These are phyloP conservation scores for Wickerhamiella hasegawae DNA, from an alignment of 805 yeast genomes.

Conservation along the genomic window DNA sequence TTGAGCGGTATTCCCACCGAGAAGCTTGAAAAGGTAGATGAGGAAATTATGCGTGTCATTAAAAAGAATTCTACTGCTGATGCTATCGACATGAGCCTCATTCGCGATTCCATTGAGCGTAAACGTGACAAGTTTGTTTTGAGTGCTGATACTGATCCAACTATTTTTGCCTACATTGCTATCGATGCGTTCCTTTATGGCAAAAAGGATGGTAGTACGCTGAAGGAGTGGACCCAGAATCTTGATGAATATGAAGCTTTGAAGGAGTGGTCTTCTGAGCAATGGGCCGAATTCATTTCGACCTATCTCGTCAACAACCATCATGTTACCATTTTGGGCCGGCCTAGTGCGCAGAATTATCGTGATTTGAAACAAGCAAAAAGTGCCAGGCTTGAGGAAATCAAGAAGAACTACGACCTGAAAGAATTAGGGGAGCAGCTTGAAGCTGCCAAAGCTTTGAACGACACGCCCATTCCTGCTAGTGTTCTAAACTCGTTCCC, in stretches of 20 bases:
- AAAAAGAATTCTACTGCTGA: conserved; percentile 25
- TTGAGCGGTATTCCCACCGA: conserved; percentile 66
- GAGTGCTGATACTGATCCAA: conserved; percentile 33
- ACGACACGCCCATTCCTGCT: conserved; percentile 66
- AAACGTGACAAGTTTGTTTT: conserved; percentile 37
- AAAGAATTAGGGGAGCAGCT: conserved; percentile 33
- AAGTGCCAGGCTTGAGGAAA: conserved; percentile 31
- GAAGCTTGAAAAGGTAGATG: conserved; percentile 37
- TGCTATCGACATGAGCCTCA: conserved; percentile 44
- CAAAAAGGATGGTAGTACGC: conserved; percentile 37
- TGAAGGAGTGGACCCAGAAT: conserved; percentile 38
- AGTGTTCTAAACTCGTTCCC: conserved; percentile 44
- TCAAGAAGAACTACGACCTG: conserved; percentile 40
- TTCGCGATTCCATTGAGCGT: conserved; percentile 54
- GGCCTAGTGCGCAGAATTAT: conserved; percentile 53
- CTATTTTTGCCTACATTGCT: conserved; percentile 45
- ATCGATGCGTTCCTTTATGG: conserved; percentile 76
- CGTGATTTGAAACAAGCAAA: conserved; percentile 34
- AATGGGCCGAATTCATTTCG: conserved; percentile 49
- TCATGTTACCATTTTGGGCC: conserved; percentile 51
- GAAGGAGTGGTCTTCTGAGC: conserved; percentile 39
- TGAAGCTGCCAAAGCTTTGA: conserved; percentile 44
- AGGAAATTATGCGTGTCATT: conserved; percentile 34
- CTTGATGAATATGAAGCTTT: conserved; percentile 47
- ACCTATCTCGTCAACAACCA: conserved; percentile 42